phyloP scores from a whole-genome alignment of 2,329 filamentous ascomycete genomes.

The Neonectria punicea region DNA sequence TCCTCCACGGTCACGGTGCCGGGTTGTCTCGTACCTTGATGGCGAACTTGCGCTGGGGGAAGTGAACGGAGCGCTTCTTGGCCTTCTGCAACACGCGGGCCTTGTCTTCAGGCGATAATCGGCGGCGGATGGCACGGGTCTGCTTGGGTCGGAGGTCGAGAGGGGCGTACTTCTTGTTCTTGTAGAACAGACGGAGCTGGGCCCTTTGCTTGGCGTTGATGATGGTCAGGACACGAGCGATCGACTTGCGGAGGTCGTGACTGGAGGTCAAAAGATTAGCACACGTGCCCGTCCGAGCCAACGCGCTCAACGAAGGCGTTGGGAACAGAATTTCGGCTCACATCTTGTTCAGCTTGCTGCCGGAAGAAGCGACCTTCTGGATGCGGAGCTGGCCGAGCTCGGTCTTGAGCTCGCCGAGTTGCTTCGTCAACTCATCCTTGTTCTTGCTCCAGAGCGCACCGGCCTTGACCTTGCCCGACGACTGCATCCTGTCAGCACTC shows the following conservation, averaged over 20 bases:
- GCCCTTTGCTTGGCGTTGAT: conserved; percentile 99
- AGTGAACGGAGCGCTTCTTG: conserved; percentile 95
- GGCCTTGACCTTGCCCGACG: conserved; percentile 84
- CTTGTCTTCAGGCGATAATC: conserved; percentile 91
- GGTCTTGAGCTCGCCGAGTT: conserved; percentile 93
- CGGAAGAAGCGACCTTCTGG: conserved; percentile 96
- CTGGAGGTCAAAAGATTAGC: conserved; percentile 59
- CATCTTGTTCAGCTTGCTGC: conserved; percentile 98
- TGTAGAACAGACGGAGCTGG: conserved; percentile 99
- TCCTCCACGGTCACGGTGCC: neutral
- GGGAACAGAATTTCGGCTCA: conserved; percentile 59
- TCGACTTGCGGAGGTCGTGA: conserved; percentile 99
- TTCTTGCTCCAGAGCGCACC: conserved; percentile 98
- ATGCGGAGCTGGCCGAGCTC: conserved; percentile 97
- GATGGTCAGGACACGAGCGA: conserved; percentile 97
- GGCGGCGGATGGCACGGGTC: conserved; percentile 97
- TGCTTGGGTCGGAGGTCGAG: conserved; percentile 99
- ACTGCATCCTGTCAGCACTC: conserved; percentile 51
- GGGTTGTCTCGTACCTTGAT: conserved; percentile 78
- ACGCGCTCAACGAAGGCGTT: neutral
- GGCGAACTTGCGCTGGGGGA: conserved; percentile 98
- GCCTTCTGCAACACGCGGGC: conserved; percentile 88
- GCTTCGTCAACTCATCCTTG: conserved; percentile 98
- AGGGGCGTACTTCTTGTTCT: conserved; percentile 99
- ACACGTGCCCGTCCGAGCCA: conserved; percentile 8